phyloP scores from a whole-genome alignment of 345 rosid genomes.

The Aquilaria sinensis region DNA sequence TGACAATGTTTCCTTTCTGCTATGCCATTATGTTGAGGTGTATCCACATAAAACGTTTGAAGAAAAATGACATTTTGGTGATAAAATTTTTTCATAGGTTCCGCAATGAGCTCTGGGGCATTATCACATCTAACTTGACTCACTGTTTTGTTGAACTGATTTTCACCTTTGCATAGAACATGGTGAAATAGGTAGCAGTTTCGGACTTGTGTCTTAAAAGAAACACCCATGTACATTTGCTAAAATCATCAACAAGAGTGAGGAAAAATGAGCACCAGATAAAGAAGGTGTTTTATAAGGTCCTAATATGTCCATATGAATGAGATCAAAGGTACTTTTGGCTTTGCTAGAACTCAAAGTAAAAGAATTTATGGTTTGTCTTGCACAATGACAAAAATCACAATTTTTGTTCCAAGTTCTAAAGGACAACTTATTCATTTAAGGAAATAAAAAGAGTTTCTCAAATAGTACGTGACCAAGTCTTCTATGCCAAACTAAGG shows the following conservation, averaged over 20 bases:
- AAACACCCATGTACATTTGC: neutral
- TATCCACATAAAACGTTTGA: neutral
- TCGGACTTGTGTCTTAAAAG: neutral
- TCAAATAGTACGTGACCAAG: conserved; percentile 5
- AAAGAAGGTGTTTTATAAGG: neutral
- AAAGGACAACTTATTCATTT: neutral
- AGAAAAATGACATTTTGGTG: neutral
- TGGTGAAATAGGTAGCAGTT: neutral
- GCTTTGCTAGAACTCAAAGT: neutral
- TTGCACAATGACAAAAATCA: conserved; percentile 11
- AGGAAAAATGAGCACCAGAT: neutral
- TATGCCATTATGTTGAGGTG: conserved; percentile 1
- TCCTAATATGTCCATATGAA: neutral
- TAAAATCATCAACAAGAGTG: neutral
- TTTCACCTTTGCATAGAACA: neutral
- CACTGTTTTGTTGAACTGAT: neutral
- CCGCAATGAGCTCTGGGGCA: neutral
- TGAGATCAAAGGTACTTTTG: neutral
- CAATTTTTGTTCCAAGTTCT: neutral
- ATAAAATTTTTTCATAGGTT: neutral
- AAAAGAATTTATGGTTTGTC: conserved; percentile 2
- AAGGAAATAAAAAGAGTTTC: neutral
- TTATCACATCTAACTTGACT: neutral
- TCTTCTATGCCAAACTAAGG: neutral
- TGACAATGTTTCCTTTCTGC: neutral